Base-by-base conservation (phyloP, 768 basidiomycete genomes). In the Rhizopogon vulgaris region DNA sequence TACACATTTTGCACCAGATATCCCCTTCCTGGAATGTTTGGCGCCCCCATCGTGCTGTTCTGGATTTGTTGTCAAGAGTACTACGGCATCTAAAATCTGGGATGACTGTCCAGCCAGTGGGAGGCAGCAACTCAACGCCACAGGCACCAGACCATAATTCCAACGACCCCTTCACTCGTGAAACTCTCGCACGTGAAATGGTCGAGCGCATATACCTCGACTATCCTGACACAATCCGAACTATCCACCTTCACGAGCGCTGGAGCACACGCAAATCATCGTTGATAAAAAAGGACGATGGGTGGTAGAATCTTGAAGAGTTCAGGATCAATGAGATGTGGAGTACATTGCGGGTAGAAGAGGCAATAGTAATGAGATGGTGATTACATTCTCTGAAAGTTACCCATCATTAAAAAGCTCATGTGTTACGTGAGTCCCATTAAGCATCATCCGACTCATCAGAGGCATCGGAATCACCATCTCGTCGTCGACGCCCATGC, bases 361-460 rank as follows among this genome's bases (percentile, higher is more conserved):
- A 59, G 57, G 60, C 37, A 56, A 49, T 53, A 56, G 53, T 28
- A 47, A 45, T 49, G 48, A 27, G 36, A 25, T 51, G 43, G 41
- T 36, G 46, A 38, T 48, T 52, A 52, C 51, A 52, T 43, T 38
- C 14, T 46, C 18, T 22, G 45, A 45, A 45, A 28, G 32, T 18
- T 27, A 40, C 30, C 45, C 43, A 49, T 43, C 53, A 22, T 22
- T 22, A 22, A 45, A 56, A 49, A 54, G 36, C 49, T 42, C 50
- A 52, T 46, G 48, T 41, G 46, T 46, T 58, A 54, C 52, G 39
- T 42, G 48, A 40, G 48, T 49, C 51, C 52, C 6, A 52, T 68
- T 62, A 73, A 54, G 64, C 61, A 55, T 75, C 79, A 56, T 89
- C 87, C 38, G 85, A 87, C 49, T 87, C 85, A 39, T 85, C 85